Conservation (phyloP, 306 rosid genomes). For the Prunus salicina region DNA sequence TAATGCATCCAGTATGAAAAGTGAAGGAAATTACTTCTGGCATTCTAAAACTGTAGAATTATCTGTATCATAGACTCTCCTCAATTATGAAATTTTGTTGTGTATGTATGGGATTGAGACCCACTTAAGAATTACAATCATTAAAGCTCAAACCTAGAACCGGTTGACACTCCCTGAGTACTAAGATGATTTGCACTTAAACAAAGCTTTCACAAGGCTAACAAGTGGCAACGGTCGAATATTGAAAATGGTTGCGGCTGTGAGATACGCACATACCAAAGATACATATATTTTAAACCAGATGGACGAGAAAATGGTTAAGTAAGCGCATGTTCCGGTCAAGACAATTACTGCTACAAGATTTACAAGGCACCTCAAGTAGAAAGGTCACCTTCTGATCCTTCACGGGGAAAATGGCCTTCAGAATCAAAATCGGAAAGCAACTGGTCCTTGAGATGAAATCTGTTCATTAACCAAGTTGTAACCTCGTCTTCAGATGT, state of each 20-base stretch:
- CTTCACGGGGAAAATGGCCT: constrained; percentile 67
- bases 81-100: neutral
- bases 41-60: neutral
- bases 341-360: constrained; percentile 34
- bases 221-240: constrained; percentile 52
- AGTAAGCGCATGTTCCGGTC: constrained; percentile 42
- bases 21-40: neutral
- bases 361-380: constrained; percentile 44
- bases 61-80: neutral
- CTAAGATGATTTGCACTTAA: constrained; percentile 18
- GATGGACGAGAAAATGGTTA: constrained; percentile 36
- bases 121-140: constrained; percentile 21
- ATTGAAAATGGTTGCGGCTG: constrained; percentile 54
- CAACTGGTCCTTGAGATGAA: constrained; percentile 56
- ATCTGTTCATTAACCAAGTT: constrained; percentile 50
- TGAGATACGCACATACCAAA: constrained; percentile 56
- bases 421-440: constrained; percentile 52
- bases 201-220: constrained; percentile 30
- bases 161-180: no score
- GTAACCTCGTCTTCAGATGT: constrained; percentile 50
- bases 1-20: neutral
- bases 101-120: neutral
- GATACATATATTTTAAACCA: constrained; percentile 64
- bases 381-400: constrained; percentile 50
- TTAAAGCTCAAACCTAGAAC: constrained; percentile 11